Evolutionary conservation across 495 filamentous ascomycete species (phyloP), one percentile per base, ranked within the genome.

Genomic region (Aspergillus mulundensis): DNA sequence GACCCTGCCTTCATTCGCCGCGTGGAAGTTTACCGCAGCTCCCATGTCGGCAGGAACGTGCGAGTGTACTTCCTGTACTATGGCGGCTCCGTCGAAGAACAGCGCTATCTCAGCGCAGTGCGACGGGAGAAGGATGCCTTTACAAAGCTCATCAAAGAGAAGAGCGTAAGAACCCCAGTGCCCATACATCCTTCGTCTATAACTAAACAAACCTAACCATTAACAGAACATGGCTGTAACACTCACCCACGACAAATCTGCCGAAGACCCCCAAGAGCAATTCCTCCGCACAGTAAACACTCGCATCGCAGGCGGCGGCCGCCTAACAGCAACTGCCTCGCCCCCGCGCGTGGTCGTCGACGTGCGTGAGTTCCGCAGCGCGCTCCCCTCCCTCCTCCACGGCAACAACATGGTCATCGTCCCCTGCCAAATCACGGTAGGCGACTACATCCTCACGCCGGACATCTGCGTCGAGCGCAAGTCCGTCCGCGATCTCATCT

Each of bases 211-310:
- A 70, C 21, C 21, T 38, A 4, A 10, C 36, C 24, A 10, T n/a
- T 11, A 25, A 39, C 28, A 84, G 66, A 86, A 81, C 63, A 97
- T 98, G 94, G 85, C 91, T 1, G 71, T 98, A 41, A 91, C 91
- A 18, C 79, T 97, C 70, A 86, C 81, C 3, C 77, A 83, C 50
- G 90, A 95, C 61, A 78, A 84, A 7, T 81, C 85, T 54, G 80
- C 82, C 16, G 86, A 90, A 59, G 90, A 96, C 63, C 89, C 91
- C 0, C 89, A 97, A 74, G 93, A 97, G 66, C 82, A 85, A 25
- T 97, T 98, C 69, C 82, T 98, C 21, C 85, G 94, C 51, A 98
- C 94, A 14, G 84, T 98, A 63, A 98, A 97, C 72, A 97, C 94
- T 20, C 84, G 94, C 57, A 97, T 98, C 61, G 94, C 95, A 0